Conservation (phyloP, 345 rosid genomes). For the Gossypium mustelinum region DNA sequence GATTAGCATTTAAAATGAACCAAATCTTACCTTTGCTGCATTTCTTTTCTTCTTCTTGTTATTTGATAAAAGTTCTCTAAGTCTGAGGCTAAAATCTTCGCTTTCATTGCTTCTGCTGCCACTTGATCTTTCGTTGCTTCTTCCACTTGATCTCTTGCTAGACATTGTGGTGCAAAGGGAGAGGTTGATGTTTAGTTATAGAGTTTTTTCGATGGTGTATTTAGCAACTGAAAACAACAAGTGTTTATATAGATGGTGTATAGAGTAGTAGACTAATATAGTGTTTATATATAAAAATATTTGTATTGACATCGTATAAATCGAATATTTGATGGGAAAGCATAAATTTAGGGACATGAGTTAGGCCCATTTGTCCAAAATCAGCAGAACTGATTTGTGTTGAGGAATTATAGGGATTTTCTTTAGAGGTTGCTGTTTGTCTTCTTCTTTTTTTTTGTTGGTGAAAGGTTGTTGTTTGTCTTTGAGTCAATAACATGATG, state of each 20-base stretch:
- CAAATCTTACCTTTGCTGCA: conserved; percentile 8
- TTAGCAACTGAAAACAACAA: neutral
- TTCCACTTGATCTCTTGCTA: conserved; percentile 11
- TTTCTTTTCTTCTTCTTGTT: conserved; percentile 15
- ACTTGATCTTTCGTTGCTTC: neutral
- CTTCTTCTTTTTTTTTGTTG: neutral
- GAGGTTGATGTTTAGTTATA: neutral
- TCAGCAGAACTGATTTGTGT: neutral
- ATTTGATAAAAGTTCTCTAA: neutral
- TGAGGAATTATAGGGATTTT: neutral
- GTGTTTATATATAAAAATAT: no score
- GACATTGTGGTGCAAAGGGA: neutral
- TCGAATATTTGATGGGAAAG: neutral
- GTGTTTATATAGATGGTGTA: conserved; percentile 5
- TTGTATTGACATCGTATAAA: neutral
- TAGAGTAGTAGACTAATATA: neutral
- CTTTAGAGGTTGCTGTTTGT: neutral
- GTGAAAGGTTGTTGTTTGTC: neutral
- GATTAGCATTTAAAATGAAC: no score
- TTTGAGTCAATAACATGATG: neutral
- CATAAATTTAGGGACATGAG: neutral
- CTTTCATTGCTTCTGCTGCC: neutral
- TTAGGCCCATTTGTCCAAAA: conserved; percentile 9
- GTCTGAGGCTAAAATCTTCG: conserved; percentile 11
- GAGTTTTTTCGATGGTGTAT: neutral